These are phyloP conservation scores for Thielaviopsis punctulata DNA, from an alignment of 2,329 filamentous ascomycete genomes.

Conservation along the genomic window DNA sequence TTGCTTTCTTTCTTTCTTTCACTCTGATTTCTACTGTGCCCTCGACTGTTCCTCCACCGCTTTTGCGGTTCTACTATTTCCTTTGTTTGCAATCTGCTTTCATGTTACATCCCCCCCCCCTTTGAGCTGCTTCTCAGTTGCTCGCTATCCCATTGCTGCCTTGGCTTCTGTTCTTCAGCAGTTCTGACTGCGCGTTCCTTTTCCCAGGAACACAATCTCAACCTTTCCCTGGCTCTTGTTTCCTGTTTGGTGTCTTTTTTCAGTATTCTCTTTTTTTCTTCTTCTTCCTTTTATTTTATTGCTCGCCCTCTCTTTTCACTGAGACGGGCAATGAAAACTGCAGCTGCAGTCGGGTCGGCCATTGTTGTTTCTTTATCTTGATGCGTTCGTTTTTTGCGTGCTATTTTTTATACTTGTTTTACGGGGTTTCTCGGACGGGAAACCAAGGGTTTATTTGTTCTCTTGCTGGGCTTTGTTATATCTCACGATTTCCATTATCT, in stretches of 20 bases:
- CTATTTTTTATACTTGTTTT: background rate
- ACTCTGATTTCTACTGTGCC: too few relatives aligned
- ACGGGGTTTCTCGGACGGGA: background rate
- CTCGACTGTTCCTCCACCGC: background rate
- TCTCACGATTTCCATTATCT: background rate
- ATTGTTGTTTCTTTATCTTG: background rate
- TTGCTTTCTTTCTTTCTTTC: too few relatives aligned
- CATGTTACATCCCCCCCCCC: too few relatives aligned
- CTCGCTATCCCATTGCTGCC: background rate
- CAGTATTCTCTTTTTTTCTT: background rate
- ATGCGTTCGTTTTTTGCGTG: background rate
- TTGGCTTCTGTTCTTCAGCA: background rate
- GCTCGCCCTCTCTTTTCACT: background rate
- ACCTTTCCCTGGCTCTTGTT: background rate
- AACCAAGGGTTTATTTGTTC: background rate
- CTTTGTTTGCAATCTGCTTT: background rate
- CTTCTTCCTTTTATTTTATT: background rate
- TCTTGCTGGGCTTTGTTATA: background rate
- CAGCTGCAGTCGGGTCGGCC: background rate
- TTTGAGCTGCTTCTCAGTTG: background rate
- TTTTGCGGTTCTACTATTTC: background rate
- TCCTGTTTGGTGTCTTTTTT: too few relatives aligned
- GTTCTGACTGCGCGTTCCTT: background rate
- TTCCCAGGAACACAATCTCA: too few relatives aligned
- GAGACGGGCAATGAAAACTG: too few relatives aligned